Evolutionary conservation across 192 early-diverging fungal species (phyloP).

Genomic region (Linnemannia elongata): DNA sequence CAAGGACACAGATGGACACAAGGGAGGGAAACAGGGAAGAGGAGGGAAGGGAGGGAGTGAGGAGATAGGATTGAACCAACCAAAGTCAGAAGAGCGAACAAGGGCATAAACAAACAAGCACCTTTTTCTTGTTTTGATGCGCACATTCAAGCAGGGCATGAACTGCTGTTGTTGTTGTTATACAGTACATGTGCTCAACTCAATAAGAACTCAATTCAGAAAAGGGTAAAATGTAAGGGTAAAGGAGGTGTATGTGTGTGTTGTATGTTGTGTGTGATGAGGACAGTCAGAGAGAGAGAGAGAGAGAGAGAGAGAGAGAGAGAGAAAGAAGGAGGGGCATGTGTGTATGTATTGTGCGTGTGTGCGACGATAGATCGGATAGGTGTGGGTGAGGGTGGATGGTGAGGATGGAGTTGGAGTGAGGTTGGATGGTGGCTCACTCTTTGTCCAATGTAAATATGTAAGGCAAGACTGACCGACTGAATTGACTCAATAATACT

Average conservation of each 20-base stretch:
- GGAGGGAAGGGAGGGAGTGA: not conserved
- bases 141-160: no score
- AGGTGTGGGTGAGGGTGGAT: not conserved
- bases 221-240: not conserved
- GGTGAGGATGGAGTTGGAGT: not conserved
- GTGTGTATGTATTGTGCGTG: not conserved
- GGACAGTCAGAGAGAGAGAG: no score
- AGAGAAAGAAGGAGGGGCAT: no score
- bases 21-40: not conserved
- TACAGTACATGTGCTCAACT: no score
- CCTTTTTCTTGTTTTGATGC: no score
- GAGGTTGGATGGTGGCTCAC: not conserved
- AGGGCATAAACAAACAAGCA: constrained; percentile 4
- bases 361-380: not conserved
- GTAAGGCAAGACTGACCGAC: not conserved
- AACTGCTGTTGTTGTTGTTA: no score
- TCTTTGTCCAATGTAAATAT: not conserved
- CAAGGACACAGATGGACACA: not conserved
- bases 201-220: constrained; percentile 1
- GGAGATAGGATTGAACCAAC: not conserved
- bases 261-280: no score
- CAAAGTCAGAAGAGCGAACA: not conserved
- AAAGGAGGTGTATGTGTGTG: not conserved
- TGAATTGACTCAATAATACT: not conserved
- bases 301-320: no score